Evolutionary conservation across 1,284 basidiomycete genomes (phyloP), one percentile per base, ranked within the genome.

Genomic region (Malassezia nana): DNA sequence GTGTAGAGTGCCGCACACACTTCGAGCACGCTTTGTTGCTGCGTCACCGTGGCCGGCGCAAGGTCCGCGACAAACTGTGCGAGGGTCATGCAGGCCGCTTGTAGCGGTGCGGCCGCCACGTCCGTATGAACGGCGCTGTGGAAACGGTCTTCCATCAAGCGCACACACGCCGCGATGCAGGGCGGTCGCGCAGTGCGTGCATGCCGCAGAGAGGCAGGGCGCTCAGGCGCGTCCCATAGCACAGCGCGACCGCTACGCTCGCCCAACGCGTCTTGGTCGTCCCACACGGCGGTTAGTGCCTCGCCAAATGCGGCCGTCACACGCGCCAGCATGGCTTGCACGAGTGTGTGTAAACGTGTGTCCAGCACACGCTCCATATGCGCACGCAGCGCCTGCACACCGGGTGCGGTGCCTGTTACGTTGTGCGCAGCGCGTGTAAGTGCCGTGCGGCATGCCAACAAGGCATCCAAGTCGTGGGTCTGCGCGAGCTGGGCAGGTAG

Each of bases 281-380:
- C 39, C 15, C 35, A 40, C 9, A 31, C 30, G 6, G 25, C 38
- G 10, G 18, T 22, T 12, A 54, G 40, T 30, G 51, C 44, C 6
- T 28, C 22, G 25, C 25, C 18, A 29, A 55, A 55, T 20, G 33
- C 20, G 0, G 9, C n/a, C 2, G 47, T 42, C 2, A 33, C 41
- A n/a, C 26, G 20, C 5, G 25, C 31, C 12, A 46, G 54, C 31
- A 28, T 42, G 15, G 46, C 31, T 29, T 56, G 33, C 25, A 49
- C 22, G 20, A 51, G 42, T 24, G 31, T 6, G 16, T 30, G 7
- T 8, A 35, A 33, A 16, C 48, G 54, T 9, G 48, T 18, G 12
- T 40, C 35, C 13, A 56, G 50, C 29, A 56, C n/a, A 10, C 9
- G 24, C 15, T n/a, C 18, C 6, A 50, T 18, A 16, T 16, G 49